A percentile compares a stretch with the other conserved stretches of the same genome.
phyloP scores from a whole-genome alignment of 2,329 filamentous ascomycete genomes.

The Coniochaeta sp. region DNA sequence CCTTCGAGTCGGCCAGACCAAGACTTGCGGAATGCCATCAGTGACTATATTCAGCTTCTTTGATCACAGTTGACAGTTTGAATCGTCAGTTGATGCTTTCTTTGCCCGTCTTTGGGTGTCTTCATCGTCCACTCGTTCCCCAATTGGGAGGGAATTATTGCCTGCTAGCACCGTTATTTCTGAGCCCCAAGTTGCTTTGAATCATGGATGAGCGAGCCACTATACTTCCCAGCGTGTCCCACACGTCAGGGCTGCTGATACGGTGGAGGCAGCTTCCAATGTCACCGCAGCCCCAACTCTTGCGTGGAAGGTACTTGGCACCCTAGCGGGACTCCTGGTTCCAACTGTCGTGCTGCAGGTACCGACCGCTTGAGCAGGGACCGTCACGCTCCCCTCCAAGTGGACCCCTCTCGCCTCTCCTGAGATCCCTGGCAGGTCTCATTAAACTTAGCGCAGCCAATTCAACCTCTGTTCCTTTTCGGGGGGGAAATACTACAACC shows the following conservation, averaged over 20 bases:
- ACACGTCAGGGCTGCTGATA: background rate
- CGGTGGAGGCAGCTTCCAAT: background rate
- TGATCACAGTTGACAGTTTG: too few relatives aligned
- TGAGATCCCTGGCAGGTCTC: slow-evolving; percentile 21
- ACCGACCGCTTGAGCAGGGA: background rate
- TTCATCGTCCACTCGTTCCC: background rate
- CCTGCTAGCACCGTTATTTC: background rate
- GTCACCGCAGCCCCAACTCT: background rate
- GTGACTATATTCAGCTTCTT: too few relatives aligned
- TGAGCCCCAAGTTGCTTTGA: background rate
- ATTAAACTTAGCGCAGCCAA: slow-evolving; percentile 34
- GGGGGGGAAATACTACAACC: slow-evolving; percentile 27
- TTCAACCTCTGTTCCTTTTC: slow-evolving; percentile 24
- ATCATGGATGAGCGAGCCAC: background rate
- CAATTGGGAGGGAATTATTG: background rate
- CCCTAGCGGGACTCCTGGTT: background rate
- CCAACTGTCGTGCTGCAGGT: slow-evolving; percentile 1
- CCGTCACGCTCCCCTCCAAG: background rate
- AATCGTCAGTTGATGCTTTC: background rate
- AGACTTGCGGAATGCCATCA: too few relatives aligned
- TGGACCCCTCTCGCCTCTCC: background rate
- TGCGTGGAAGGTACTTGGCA: background rate
- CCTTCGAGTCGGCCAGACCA: too few relatives aligned
- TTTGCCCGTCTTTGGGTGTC: too few relatives aligned
- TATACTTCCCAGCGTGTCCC: background rate